A percentile compares a stretch with the other conserved stretches of the same genome.
Conservation (phyloP, 2,329 filamentous ascomycete species). For the Pseudogymnoascus sp. region DNA sequence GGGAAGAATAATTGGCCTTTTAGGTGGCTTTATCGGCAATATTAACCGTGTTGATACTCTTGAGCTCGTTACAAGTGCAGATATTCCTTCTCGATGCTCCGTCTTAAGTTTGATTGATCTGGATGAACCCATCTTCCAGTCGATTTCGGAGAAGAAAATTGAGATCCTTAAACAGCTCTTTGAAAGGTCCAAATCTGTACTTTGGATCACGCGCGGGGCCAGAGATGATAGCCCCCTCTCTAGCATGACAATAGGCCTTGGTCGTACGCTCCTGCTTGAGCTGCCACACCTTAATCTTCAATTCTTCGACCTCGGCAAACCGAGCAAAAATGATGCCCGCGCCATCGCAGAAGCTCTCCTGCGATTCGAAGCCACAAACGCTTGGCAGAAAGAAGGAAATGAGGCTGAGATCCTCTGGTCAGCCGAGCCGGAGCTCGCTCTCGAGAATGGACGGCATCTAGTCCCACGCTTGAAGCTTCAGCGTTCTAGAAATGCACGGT, state of each 20-base stretch:
- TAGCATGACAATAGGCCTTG: slow-evolving; percentile 15
- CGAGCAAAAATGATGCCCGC: neutral
- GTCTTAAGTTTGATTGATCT: slow-evolving; percentile 24
- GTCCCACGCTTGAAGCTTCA: slow-evolving; percentile 16
- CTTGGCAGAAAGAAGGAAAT: neutral
- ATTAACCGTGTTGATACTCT: neutral
- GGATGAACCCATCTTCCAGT: slow-evolving; percentile 25
- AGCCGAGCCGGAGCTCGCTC: slow-evolving; percentile 16
- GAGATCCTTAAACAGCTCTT: slow-evolving; percentile 19
- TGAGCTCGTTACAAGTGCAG: slow-evolving; percentile 11
- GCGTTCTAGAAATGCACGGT: slow-evolving; percentile 11
- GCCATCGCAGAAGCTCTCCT: slow-evolving; percentile 14
- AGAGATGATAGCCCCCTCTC: slow-evolving; percentile 15
- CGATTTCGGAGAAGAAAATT: slow-evolving; percentile 19
- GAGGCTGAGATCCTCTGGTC: slow-evolving; percentile 13
- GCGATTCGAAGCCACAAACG: slow-evolving; percentile 4
- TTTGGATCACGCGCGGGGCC: slow-evolving; percentile 19
- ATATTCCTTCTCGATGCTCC: slow-evolving; percentile 1
- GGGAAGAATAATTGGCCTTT: neutral
- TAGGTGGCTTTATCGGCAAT: neutral
- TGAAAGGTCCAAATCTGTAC: slow-evolving; percentile 6
- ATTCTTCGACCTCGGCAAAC: slow-evolving; percentile 15
- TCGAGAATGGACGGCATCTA: slow-evolving; percentile 11
- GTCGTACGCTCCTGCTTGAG: slow-evolving; percentile 12
- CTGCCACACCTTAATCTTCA: slow-evolving; percentile 14